Conservation (phyloP, 2,329 filamentous ascomycete genomes). For the Rhexocercosporidium sp. region DNA sequence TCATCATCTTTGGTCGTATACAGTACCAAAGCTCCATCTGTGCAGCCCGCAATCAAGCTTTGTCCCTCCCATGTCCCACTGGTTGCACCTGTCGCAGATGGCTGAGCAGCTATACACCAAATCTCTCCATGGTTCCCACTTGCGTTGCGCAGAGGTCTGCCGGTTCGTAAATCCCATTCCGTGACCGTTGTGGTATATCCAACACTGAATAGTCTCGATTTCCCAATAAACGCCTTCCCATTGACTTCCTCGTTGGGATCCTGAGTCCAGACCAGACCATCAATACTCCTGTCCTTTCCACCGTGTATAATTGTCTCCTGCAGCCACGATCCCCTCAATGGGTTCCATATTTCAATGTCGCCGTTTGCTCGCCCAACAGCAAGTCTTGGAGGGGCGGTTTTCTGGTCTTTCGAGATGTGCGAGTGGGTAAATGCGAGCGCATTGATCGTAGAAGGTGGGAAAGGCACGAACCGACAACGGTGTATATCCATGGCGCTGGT, state of each 20-base stretch:
- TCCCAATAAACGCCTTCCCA: slow-evolving; percentile 68
- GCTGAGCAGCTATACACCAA: slow-evolving; percentile 94
- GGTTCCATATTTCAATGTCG: slow-evolving; percentile 98
- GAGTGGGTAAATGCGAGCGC: slow-evolving; percentile 91
- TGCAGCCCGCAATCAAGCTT: slow-evolving; percentile 86
- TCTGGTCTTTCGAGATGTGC: slow-evolving; percentile 54
- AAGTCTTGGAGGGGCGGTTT: slow-evolving; percentile 70
- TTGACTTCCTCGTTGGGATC: slow-evolving; percentile 75
- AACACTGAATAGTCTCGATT: slow-evolving; percentile 90
- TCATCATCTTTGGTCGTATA: slow-evolving; percentile 87
- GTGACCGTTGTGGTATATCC: slow-evolving; percentile 91
- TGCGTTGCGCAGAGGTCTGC: slow-evolving; percentile 78
- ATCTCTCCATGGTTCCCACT: slow-evolving; percentile 95
- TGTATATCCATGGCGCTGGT: slow-evolving; percentile 82
- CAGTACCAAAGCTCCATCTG: slow-evolving; percentile 86
- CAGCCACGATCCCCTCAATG: slow-evolving; percentile 74
- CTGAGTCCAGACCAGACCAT: slow-evolving; percentile 90
- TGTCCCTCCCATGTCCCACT: slow-evolving; percentile 43
- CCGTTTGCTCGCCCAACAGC: slow-evolving; percentile 93
- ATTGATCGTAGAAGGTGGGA: slow-evolving; percentile 90
- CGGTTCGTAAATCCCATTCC: slow-evolving; percentile 90
- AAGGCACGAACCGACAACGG: slow-evolving; percentile 94
- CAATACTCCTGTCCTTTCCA: slow-evolving; percentile 83
- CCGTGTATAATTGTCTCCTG: slow-evolving; percentile 88
- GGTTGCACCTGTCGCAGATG: slow-evolving; percentile 43